Evolutionary conservation across 768 basidiomycete species (phyloP), one percentile per base, ranked within the genome.

Genomic region (Leucosporidium creatinivorum): DNA sequence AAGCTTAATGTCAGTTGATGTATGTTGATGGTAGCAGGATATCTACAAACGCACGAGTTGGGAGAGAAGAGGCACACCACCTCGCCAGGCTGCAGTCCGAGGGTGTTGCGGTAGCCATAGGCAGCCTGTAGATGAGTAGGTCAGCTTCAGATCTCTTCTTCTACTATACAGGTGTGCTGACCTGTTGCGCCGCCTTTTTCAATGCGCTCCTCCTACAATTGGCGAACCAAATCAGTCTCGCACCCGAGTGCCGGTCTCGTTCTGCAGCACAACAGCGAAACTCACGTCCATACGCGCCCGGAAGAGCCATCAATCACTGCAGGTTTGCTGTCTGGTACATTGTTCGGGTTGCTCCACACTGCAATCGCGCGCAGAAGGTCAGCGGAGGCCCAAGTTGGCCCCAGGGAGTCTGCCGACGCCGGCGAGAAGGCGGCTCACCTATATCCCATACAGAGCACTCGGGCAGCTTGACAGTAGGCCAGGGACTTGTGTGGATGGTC

Each of bases 61-160:
- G 74, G 73, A 17, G 73, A 75, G 60, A 75, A 64, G 39, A 67
- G 30, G 63, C 58, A 56, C 36, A 73, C 60, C 61, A 72, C 72
- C 8, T 51, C 44, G 33, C 73, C 68, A 12, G 52, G 44, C 0
- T 48, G 26, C 28, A 72, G 63, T 2, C 54, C 26, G 36, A 58
- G 23, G 0, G 55, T 48, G 28, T 68, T 30, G 10, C 64, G 57
- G 39, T 69, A 52, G 4, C 69, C 73, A 36, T 73, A 60, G 0
- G 67, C 73, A 2, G 15, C 39, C 39, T 44, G 39, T 44, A 44
- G 39, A 13, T 13, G 39, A 62, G 50, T 17, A 44, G 15, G 39
- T 44, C 39, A 44, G 39, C 39, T 44, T 44, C 39, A 10, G 39
- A 44, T 3, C 39, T 44, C 8, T 44, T 13, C 13, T 8, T 17